Conservation (phyloP, 2,329 filamentous ascomycete species). For the Venturia oleaginea region DNA sequence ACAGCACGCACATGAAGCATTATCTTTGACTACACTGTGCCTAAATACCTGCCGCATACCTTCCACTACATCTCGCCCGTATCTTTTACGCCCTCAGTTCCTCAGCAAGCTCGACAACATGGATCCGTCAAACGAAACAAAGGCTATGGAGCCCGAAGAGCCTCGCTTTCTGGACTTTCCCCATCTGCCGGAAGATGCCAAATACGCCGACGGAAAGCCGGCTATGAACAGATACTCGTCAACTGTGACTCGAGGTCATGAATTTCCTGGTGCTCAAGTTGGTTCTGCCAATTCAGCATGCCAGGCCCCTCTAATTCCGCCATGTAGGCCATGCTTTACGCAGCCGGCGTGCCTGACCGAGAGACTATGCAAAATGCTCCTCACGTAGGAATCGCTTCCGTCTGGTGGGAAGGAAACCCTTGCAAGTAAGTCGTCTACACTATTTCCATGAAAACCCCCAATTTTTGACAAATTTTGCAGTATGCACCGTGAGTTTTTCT, state of each 20-base stretch:
- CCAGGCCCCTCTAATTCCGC: not conserved
- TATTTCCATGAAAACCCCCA: constrained; percentile 3
- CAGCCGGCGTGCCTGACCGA: constrained; percentile 74
- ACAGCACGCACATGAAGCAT: not conserved
- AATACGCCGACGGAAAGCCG: constrained; percentile 46
- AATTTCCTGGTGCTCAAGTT: constrained; percentile 85
- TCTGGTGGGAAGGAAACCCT: constrained; percentile 97
- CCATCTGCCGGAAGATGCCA: constrained; percentile 43
- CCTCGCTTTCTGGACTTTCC: constrained; percentile 47
- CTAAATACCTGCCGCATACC: not conserved
- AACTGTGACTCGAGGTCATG: constrained; percentile 72
- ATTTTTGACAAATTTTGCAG: constrained; percentile 22
- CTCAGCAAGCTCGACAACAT: constrained; percentile 17
- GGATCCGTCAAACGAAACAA: constrained; percentile 28
- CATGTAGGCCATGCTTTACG: constrained; percentile 81
- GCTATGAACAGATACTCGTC: constrained; percentile 80
- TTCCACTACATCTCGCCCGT: not conserved
- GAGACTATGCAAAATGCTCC: constrained; percentile 83
- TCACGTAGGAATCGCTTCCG: constrained; percentile 81
- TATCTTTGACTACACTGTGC: not conserved
- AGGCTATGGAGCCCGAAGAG: constrained; percentile 20
- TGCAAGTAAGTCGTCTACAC: constrained; percentile 62
- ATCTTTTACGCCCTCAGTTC: not conserved
- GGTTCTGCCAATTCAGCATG: constrained; percentile 14
- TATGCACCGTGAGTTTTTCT: constrained; percentile 38